phyloP scores from a whole-genome alignment of 1,139 yeast genomes.

The Lodderomyces oxycetoniae region DNA sequence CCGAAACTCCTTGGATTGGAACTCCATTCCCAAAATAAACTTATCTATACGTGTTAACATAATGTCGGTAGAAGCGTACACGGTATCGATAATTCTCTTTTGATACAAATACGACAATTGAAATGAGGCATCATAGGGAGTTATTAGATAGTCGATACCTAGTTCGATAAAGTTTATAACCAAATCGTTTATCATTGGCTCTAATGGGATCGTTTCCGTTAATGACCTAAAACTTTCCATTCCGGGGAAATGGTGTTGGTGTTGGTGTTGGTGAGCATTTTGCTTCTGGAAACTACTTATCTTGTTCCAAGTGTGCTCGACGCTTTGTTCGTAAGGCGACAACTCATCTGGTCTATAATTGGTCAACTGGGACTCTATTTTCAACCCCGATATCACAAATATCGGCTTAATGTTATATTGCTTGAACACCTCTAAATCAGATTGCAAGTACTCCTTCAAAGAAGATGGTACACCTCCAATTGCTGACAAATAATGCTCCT shows the following conservation, averaged over 20 bases:
- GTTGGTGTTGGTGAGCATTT: slow-evolving; percentile 13
- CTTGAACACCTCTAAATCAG: slow-evolving; percentile 59
- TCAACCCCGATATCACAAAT: slow-evolving; percentile 65
- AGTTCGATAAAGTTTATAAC: slow-evolving; percentile 53
- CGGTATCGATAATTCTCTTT: slow-evolving; percentile 58
- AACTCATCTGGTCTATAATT: slow-evolving; percentile 35
- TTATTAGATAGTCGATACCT: slow-evolving; percentile 62
- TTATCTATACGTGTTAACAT: slow-evolving; percentile 63
- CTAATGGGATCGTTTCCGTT: slow-evolving; percentile 43
- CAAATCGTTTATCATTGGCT: slow-evolving; percentile 53
- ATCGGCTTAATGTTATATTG: slow-evolving; percentile 67
- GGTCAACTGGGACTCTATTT: slow-evolving; percentile 32
- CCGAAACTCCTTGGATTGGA: slow-evolving; percentile 58
- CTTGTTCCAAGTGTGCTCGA: slow-evolving; percentile 45
- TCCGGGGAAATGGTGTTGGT: slow-evolving; percentile 19
- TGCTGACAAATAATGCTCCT: slow-evolving; percentile 72
- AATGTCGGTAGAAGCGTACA: slow-evolving; percentile 82
- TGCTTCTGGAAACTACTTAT: slow-evolving; percentile 22
- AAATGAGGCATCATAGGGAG: slow-evolving; percentile 80
- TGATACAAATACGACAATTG: slow-evolving; percentile 72
- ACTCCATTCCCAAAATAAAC: slow-evolving; percentile 69
- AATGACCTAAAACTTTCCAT: slow-evolving; percentile 46
- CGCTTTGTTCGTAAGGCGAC: slow-evolving; percentile 42
- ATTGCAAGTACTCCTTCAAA: slow-evolving; percentile 51
- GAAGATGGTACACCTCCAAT: slow-evolving; percentile 80